A percentile compares a stretch with the other conserved stretches of the same genome.
These are phyloP conservation scores for Nakazawaea laoshanensis DNA, from an alignment of 805 yeast genomes.

Conservation along the genomic window DNA sequence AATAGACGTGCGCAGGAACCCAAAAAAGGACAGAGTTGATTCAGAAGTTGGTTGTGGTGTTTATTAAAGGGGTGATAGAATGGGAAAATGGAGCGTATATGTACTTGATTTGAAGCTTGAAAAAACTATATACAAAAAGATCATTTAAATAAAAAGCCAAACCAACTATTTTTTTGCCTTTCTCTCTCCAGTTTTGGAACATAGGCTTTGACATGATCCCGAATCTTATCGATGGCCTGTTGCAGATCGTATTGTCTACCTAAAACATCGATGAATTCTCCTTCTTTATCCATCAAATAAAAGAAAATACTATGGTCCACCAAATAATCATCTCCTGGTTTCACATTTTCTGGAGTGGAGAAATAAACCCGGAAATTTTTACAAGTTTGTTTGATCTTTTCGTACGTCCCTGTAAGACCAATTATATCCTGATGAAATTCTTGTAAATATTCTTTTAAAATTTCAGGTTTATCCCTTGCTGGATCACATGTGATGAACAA, in stretches of 20 bases:
- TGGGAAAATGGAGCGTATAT: no score
- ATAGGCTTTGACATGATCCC: slow-evolving; percentile 66
- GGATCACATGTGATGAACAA: slow-evolving; percentile 96
- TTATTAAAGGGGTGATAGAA: no score
- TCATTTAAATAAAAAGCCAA: slow-evolving; percentile 49
- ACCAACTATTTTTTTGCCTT: slow-evolving; percentile 50
- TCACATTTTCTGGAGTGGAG: slow-evolving; percentile 91
- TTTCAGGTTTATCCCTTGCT: slow-evolving; percentile 84
- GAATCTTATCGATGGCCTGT: slow-evolving; percentile 70
- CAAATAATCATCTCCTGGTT: slow-evolving; percentile 92
- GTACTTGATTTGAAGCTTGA: no score
- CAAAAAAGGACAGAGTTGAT: no score
- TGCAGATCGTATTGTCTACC: slow-evolving; percentile 84
- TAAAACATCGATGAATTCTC: slow-evolving; percentile 86
- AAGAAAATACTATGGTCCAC: slow-evolving; percentile 98
- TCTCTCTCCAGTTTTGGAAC: slow-evolving; percentile 67
- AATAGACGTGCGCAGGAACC: no score
- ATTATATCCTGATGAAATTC: slow-evolving; percentile 88
- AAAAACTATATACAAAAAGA: no score
- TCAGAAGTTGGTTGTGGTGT: no score
- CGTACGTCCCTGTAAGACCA: slow-evolving; percentile 89
- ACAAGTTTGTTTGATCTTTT: slow-evolving; percentile 75
- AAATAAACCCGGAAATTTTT: slow-evolving; percentile 90
- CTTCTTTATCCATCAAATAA: slow-evolving; percentile 98
- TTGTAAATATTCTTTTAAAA: slow-evolving; percentile 67